A percentile compares a stretch with the other conserved stretches of the same genome.
Evolutionary conservation across 2,329 filamentous ascomycete genomes (phyloP).

Genomic region (Alternaria consortialis): DNA sequence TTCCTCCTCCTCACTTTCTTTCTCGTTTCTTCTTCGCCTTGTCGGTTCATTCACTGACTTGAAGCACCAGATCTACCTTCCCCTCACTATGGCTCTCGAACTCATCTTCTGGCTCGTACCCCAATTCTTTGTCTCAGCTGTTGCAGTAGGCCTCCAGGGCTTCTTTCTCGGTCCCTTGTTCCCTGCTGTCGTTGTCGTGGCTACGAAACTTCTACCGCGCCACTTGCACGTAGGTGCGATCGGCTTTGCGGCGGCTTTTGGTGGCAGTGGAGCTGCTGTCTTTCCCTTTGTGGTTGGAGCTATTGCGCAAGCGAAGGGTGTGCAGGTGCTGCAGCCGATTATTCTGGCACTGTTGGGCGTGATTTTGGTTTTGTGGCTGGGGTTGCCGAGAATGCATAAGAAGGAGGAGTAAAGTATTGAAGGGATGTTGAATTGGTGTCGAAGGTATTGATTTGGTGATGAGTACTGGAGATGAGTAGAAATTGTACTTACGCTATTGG

Average conservation of each 20-base stretch:
- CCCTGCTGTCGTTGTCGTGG: constrained; percentile 75
- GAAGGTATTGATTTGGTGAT: neutral
- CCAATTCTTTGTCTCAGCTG: constrained; percentile 75
- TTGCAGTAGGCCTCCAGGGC: constrained; percentile 76
- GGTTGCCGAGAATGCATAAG: constrained; percentile 57
- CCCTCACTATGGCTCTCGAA: constrained; percentile 69
- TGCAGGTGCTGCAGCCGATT: constrained; percentile 68
- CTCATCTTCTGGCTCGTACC: constrained; percentile 85
- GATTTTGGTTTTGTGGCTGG: constrained; percentile 62
- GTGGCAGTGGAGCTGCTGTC: constrained; percentile 74
- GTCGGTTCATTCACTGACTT: neutral
- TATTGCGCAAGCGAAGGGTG: constrained; percentile 69
- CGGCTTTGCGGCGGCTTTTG: constrained; percentile 81
- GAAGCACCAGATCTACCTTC: constrained; percentile 65
- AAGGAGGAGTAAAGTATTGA: constrained; percentile 46
- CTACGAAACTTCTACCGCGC: constrained; percentile 76
- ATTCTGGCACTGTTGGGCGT: constrained; percentile 63
- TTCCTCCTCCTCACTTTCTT: neutral
- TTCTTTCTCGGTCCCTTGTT: constrained; percentile 85
- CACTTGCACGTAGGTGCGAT: constrained; percentile 81
- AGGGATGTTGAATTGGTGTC: too few species aligned
- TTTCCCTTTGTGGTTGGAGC: constrained; percentile 73
- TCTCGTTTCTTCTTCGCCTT: neutral
- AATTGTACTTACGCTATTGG: neutral
- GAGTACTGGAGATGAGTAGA: neutral